Evolutionary conservation across 2,329 filamentous ascomycete genomes (phyloP).

Genomic region (Aspergillus melleus): DNA sequence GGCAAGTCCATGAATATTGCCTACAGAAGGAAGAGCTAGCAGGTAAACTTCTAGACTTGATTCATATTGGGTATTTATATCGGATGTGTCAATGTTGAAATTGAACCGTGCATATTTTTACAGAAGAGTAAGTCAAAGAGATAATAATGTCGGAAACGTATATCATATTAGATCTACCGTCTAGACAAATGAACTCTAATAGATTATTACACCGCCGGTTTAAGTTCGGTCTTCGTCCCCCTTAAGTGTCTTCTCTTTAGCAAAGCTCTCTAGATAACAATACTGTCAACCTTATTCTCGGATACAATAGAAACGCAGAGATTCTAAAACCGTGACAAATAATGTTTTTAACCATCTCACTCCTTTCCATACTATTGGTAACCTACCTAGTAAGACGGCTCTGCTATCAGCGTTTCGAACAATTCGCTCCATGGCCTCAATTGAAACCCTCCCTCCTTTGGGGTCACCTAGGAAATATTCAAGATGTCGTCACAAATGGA

Average conservation of each 20-base stretch:
- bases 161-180: too few relatives aligned
- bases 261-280: neutral
- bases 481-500: neutral
- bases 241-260: too few relatives aligned
- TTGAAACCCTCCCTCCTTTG: neutral
- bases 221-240: too few relatives aligned
- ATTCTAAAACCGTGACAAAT: neutral
- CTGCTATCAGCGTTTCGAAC: neutral
- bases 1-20: neutral
- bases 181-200: too few relatives aligned
- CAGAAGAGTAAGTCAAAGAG: too few relatives aligned
- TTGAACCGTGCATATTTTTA: neutral
- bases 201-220: too few relatives aligned
- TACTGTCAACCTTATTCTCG: neutral
- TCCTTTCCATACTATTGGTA: neutral
- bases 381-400: neutral
- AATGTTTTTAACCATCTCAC: neutral
- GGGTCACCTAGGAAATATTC: neutral
- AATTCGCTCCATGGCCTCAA: neutral
- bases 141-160: too few relatives aligned
- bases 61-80: too few relatives aligned
- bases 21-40: neutral
- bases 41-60: neutral
- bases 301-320: neutral
- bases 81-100: too few relatives aligned